Base-by-base conservation (phyloP, 2,329 filamentous ascomycete species). In the Alternaria infectoria region DNA sequence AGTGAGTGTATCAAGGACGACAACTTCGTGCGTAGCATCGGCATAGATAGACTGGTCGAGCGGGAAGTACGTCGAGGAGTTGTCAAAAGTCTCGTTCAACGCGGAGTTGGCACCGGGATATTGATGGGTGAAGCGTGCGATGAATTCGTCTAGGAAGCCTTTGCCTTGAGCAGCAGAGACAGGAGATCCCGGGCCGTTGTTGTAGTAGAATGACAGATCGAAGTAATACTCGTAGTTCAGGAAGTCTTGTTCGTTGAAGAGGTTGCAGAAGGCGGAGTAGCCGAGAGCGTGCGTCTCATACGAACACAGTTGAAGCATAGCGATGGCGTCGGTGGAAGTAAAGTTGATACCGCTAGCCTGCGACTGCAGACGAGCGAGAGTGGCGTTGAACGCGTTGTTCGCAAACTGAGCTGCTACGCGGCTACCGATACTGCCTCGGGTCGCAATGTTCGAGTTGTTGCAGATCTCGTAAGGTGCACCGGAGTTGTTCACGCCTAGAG, bases 141-240 rank as follows among this genome's bases (percentile, higher is more conserved):
- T 62, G 59, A 68, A 77, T 26, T 76, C 72, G 32, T 76, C 73
- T 1, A 77, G 69, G 25, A 69, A 77, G 1, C 69, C 74, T 32
- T 77, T 77, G n/a, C 74, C 74, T 59, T 77, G 73, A 1, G 74
- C 74, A n/a, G 74, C 74, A 9, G 74, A 62, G 4, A 76, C 74
- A 5, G 74, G 74, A 5, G 72, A 75, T 6, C 74, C 74, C 9
- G 72, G 72, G 0, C 74, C 72, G 57, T 77, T 77, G 67, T 77
- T 75, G 65, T 72, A 74, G 66, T 75, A 76, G 69, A 81, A 72
- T 60, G 77, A 77, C 28, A 83, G 69, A 59, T 83, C 82, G 64
- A 77, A 82, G 69, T 77, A 82, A 68, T 83, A 83, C 55, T 83
- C 81, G 58, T 79, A 82, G 62, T 82, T 81, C 10, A 82, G 28